Conservation (phyloP, 2,329 filamentous ascomycete species). For the Aspergillus ruber region DNA sequence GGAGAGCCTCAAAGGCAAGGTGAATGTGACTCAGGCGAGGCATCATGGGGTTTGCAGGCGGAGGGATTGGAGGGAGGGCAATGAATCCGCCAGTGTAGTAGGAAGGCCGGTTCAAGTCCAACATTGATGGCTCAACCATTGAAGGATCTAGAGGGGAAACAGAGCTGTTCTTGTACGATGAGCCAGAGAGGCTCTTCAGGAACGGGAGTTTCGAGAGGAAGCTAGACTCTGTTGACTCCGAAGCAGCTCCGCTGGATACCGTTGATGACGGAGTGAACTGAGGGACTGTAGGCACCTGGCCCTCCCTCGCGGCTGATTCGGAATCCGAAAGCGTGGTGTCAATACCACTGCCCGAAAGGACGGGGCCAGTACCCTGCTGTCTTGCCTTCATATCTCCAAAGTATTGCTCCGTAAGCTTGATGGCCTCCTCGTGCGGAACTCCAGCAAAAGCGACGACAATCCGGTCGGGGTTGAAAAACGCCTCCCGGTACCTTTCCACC, state of each 20-base stretch:
- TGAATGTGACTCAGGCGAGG: conserved; percentile 88
- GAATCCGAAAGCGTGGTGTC: conserved; percentile 44
- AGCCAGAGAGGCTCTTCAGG: conserved; percentile 79
- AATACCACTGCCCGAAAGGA: conserved; percentile 51
- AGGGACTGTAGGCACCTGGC: conserved; percentile 29
- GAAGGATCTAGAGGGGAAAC: conserved; percentile 49
- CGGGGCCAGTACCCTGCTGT: conserved; percentile 44
- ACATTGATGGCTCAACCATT: conserved; percentile 36
- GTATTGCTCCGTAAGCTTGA: conserved; percentile 71
- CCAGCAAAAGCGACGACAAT: conserved; percentile 95
- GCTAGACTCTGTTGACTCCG: conserved; percentile 49
- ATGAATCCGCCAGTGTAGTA: conserved; percentile 94
- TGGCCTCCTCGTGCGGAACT: conserved; percentile 72
- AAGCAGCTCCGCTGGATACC: conserved; percentile 26
- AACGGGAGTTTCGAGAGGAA: conserved; percentile 81
- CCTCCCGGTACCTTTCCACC: conserved; percentile 69
- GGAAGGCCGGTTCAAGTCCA: conserved; percentile 59
- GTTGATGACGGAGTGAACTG: conserved; percentile 38
- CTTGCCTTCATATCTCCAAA: conserved; percentile 81
- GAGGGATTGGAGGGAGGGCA: conserved; percentile 71
- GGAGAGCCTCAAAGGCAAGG: conserved; percentile 89
- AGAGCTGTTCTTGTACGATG: conserved; percentile 55
- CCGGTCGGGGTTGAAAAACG: conserved; percentile 82
- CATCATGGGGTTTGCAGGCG: conserved; percentile 67
- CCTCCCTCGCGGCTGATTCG: conserved; percentile 21